phyloP scores from a whole-genome alignment of 345 rosid genomes.

The Angophora floribunda region DNA sequence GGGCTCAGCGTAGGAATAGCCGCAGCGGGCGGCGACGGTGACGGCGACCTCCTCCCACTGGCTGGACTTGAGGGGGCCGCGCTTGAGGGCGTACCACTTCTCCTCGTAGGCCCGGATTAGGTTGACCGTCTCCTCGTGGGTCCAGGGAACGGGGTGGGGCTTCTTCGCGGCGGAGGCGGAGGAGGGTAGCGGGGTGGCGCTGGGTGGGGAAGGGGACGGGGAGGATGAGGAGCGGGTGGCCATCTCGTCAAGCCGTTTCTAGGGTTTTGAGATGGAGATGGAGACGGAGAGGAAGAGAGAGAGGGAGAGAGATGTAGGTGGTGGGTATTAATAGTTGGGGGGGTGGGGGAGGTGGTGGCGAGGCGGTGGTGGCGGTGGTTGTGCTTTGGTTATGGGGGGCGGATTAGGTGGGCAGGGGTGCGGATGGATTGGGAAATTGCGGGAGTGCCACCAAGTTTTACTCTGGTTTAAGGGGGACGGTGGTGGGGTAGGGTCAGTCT shows the following conservation, averaged over 20 bases:
- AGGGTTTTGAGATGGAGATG: not conserved
- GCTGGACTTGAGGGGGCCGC: slow-evolving; percentile 51
- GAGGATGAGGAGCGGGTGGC: not conserved
- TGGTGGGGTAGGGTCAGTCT: not conserved
- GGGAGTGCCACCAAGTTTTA: not conserved
- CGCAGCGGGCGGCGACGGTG: slow-evolving; percentile 54
- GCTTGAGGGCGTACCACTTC: slow-evolving; percentile 55
- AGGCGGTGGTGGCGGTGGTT: not conserved
- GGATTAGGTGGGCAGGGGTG: not conserved
- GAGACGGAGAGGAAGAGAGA: not conserved
- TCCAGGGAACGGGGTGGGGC: slow-evolving; percentile 62
- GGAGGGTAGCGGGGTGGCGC: not conserved
- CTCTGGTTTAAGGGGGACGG: not conserved
- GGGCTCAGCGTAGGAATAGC: slow-evolving; percentile 27
- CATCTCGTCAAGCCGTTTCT: not conserved
- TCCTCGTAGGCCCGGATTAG: slow-evolving; percentile 60
- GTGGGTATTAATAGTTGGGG: not conserved
- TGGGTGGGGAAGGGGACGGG: not conserved
- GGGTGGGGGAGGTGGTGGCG: not conserved
- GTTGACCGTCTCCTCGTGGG: slow-evolving; percentile 56
- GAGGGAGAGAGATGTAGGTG: not conserved
- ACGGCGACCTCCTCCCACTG: slow-evolving; percentile 78
- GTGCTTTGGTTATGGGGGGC: not conserved
- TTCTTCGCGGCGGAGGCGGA: slow-evolving; percentile 17
- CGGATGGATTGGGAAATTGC: not conserved